Evolutionary conservation across 2,329 filamentous ascomycete species (phyloP).

Genomic region (Fusarium liriodendri): DNA sequence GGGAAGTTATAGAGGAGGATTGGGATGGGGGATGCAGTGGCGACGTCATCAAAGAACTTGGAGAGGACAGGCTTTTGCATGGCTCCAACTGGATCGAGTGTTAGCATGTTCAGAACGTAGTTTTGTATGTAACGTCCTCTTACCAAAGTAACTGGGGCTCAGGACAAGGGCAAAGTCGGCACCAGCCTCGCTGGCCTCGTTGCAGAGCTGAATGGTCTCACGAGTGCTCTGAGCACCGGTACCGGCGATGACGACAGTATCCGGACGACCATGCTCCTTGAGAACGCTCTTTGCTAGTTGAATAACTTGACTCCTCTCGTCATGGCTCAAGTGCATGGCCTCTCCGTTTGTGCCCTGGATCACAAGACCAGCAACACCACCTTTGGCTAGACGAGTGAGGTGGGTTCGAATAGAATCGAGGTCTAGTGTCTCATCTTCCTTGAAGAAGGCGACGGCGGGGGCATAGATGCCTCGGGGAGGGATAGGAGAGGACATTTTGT

Average conservation of each 20-base stretch:
- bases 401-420: constrained; percentile 61
- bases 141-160: constrained; percentile 76
- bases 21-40: constrained; percentile 66
- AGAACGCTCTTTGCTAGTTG: constrained; percentile 70
- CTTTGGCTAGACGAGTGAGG: constrained; percentile 69
- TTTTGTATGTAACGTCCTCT: constrained; percentile 23
- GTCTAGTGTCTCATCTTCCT: constrained; percentile 67
- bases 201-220: constrained; percentile 73
- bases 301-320: constrained; percentile 73
- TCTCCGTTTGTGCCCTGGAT: constrained; percentile 81
- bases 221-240: constrained; percentile 75
- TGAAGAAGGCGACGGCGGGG: constrained; percentile 72
- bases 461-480: constrained; percentile 64
- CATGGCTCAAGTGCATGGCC: constrained; percentile 74
- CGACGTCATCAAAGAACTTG: constrained; percentile 70
- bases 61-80: constrained; percentile 62
- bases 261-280: constrained; percentile 64
- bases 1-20: constrained; percentile 75
- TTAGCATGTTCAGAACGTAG: background rate
- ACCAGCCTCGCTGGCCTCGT: constrained; percentile 71
- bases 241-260: constrained; percentile 75
- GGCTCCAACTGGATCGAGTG: constrained; percentile 7
- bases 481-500: background rate
- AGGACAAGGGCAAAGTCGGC: constrained; percentile 76
- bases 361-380: constrained; percentile 75